phyloP scores from a whole-genome alignment of 805 yeast genomes.

The Pichia thaimueangensis region DNA sequence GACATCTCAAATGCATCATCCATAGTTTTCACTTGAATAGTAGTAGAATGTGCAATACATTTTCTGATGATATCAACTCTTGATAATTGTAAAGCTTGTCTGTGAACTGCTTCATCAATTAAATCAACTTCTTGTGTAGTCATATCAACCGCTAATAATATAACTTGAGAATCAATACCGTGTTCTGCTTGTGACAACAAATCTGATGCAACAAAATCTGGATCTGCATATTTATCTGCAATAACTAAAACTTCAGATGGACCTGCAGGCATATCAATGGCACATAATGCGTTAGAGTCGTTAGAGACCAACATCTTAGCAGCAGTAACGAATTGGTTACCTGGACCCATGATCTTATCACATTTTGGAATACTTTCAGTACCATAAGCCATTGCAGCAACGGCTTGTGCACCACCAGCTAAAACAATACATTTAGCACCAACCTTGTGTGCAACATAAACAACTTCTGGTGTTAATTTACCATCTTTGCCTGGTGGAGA shows the following conservation, averaged over 20 bases:
- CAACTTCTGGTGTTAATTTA: slow-evolving; percentile 91
- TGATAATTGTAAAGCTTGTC: slow-evolving; percentile 79
- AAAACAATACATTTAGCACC: slow-evolving; percentile 86
- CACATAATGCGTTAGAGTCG: slow-evolving; percentile 89
- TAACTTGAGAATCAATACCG: slow-evolving; percentile 96
- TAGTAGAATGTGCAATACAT: slow-evolving; percentile 87
- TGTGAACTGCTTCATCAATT: slow-evolving; percentile 76
- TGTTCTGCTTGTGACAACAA: slow-evolving; percentile 97
- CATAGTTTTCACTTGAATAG: slow-evolving; percentile 58
- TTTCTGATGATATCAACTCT: slow-evolving; percentile 90
- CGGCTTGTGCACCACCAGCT: slow-evolving; percentile 99
- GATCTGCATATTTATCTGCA: slow-evolving; percentile 83
- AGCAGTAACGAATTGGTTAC: slow-evolving; percentile 98
- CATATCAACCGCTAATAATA: slow-evolving; percentile 76
- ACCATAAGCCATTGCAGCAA: slow-evolving; percentile 98
- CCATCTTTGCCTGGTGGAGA: slow-evolving; percentile 96
- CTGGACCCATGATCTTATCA: slow-evolving; percentile 97
- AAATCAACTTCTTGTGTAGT: slow-evolving; percentile 50
- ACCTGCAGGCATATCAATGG: slow-evolving; percentile 99
- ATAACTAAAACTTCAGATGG: slow-evolving; percentile 97
- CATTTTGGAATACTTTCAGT: slow-evolving; percentile 88
- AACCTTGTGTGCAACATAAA: slow-evolving; percentile 91
- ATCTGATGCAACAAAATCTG: slow-evolving; percentile 96
- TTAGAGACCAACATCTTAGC: slow-evolving; percentile 97
- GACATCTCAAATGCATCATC: slow-evolving; percentile 84